Evolutionary conservation across 2,329 filamentous ascomycete species (phyloP).

Genomic region (Aurifilum marmelostoma): DNA sequence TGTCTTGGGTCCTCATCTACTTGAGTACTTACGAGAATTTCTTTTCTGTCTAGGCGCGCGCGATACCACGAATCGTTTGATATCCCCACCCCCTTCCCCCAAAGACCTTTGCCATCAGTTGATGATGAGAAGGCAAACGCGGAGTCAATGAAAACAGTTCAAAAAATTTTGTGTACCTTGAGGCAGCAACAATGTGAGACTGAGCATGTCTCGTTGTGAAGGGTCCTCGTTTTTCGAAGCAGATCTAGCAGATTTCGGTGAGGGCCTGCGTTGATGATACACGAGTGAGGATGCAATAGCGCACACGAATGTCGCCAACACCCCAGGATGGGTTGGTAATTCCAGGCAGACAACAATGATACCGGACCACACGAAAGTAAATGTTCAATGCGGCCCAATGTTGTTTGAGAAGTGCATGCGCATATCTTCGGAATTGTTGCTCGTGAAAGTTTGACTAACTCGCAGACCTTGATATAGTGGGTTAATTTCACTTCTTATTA

Average conservation of each 20-base stretch:
- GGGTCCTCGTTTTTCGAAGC: neutral
- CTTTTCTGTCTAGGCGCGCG: constrained; percentile 1
- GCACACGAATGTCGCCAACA: neutral
- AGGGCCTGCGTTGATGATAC: neutral
- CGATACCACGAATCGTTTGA: constrained; percentile 8
- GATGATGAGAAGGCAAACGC: neutral
- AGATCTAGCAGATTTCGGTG: neutral
- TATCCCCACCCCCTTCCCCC: neutral
- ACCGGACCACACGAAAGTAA: neutral
- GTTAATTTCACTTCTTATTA: too few relatives aligned
- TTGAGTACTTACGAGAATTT: neutral
- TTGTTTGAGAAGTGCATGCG: neutral
- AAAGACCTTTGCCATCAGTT: neutral
- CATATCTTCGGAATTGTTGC: neutral
- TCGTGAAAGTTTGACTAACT: neutral
- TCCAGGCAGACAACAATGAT: too few relatives aligned
- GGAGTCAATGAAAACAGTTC: neutral
- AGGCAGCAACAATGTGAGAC: neutral
- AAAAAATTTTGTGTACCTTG: neutral
- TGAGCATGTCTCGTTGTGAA: neutral
- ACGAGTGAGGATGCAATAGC: neutral
- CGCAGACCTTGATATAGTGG: neutral
- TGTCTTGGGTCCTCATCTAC: neutral
- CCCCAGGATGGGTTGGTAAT: neutral
- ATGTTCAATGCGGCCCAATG: too few relatives aligned